Evolutionary conservation across 768 basidiomycete species (phyloP), one percentile per base, ranked within the genome.

Genomic region (Pulveroboletus ravenelii): DNA sequence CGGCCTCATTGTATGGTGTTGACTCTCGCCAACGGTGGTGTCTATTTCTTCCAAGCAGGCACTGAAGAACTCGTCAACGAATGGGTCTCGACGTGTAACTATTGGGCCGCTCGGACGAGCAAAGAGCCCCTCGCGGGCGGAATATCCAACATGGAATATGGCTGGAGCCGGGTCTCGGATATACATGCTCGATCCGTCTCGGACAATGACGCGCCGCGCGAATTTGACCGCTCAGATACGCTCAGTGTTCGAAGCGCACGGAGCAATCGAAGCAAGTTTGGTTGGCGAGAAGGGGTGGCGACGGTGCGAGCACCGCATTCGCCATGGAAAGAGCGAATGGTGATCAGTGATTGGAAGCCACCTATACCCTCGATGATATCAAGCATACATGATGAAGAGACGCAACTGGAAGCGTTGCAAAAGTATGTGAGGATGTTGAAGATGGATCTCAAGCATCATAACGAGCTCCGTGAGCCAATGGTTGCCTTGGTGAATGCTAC

Each of bases 21-120:
- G 42, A 93, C 93, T 1, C 75, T 94, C 47, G 76, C 94, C 6
- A 84, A 82, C 57, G 93, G 93, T 10, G 91, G 85, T 3, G 88
- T 93, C n/a, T 95, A 86, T 69, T 96, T 97, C 74, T 96, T 96
- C 77, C 96, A 99, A 69, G 93, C 95, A 1, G 96, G 96, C 2
- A 99, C 96, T 4, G 95, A 96, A 62, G 95, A 97, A 58, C 81
- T 99, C n/a, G 93, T 96, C 44, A 89, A 89, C 61, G 96, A 99
- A 68, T 98, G 96, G 96, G 94, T 96, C 7, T 86, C 89, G 36
- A 96, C 96, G 0, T 97, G 95, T 79, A 99, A 98, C 73, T 99
- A 99, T 66, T 98, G 96, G 96, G 91, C 96, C 0, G 96, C 95
- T 2, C 78, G 96, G 40, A 89, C 84, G 49, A 93, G 90, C 68